Conservation (phyloP, 352 stramenopile genomes). For the Globisporangium echinulatum region DNA sequence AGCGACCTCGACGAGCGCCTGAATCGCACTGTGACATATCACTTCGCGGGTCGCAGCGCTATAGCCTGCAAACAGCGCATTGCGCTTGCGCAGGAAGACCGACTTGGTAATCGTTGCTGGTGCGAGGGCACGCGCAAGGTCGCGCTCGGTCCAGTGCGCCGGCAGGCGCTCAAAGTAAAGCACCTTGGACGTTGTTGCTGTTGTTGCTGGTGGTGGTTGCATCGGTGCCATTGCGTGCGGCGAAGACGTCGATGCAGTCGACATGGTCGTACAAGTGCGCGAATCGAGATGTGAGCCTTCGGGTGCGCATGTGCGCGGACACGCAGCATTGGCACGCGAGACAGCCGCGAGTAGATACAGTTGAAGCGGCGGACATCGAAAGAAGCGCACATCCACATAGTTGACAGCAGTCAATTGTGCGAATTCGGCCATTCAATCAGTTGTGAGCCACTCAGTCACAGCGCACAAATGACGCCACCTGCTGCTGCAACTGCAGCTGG, state of each 20-base stretch:
- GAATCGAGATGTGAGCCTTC: not conserved
- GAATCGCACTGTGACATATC: slow-evolving; percentile 25
- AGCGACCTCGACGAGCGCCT: slow-evolving; percentile 38
- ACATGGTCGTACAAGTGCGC: not conserved
- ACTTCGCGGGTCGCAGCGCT: slow-evolving; percentile 27
- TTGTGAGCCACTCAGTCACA: no score
- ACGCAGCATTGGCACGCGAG: no score
- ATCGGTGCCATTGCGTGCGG: no score
- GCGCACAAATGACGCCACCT: no score
- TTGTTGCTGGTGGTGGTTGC: no score
- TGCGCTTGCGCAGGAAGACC: slow-evolving; percentile 46
- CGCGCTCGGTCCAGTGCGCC: slow-evolving; percentile 35
- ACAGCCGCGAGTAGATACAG: no score
- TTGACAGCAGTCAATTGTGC: no score
- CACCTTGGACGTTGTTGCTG: slow-evolving; percentile 27
- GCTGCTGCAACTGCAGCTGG: no score
- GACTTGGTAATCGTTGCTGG: slow-evolving; percentile 24
- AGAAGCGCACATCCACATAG: no score
- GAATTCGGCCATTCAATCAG: no score
- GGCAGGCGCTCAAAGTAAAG: slow-evolving; percentile 46
- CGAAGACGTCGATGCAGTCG: not conserved
- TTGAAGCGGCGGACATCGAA: no score
- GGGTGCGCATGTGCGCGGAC: no score
- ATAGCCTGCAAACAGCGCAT: slow-evolving; percentile 41
- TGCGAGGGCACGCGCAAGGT: slow-evolving; percentile 21